Base-by-base conservation (phyloP, 2,329 filamentous ascomycete species). In the Alternaria dauci region DNA sequence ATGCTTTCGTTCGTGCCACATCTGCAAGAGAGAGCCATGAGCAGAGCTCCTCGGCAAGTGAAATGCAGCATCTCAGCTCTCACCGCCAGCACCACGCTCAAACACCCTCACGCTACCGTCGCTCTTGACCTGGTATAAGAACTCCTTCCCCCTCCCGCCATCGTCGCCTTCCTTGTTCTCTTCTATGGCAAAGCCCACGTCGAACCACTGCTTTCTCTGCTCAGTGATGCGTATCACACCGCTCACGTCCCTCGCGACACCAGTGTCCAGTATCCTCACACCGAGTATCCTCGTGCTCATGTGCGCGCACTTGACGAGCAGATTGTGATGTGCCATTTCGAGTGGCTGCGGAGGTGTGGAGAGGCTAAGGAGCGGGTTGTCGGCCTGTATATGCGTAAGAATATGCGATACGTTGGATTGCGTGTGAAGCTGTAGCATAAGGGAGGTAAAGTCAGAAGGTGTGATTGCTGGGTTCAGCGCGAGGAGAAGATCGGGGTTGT, bases 171-270 rank as follows among this genome's bases (percentile, higher is more conserved):
- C 50, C 65, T 65, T 79, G 64, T 63, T 65, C 16, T 62, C 70
- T 16, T 69, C 69, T 5, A 70, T 55, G 4, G 66, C 71, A 9
- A 69, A 39, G 14, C 63, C 71, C 53, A 63, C 28, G 28, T 67
- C 44, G 64, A 78, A 62, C 81, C 72, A 70, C 55, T 56, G 70
- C 5, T 68, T 55, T 7, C 60, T 73, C 30, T 74, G 75, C 16
- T 78, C 84, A 18, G 91, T 94, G 51, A 95, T 84, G 67, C 93
- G 86, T 64, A 97, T 73, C 43, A 97, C 93, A 3, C 94, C 94
- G 79, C 92, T 96, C 32, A 98, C 92, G 79, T 97, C 94, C 75
- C 86, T 89, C 63, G 94, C 94, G n/a, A 89, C 89, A 0, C 94
- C 94, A 0, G 93, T 96, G 73, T 96, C 93, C 62, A 98, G 78